Base-by-base conservation (phyloP, 1,284 basidiomycete genomes). In the Coniferiporia sulphurascens region DNA sequence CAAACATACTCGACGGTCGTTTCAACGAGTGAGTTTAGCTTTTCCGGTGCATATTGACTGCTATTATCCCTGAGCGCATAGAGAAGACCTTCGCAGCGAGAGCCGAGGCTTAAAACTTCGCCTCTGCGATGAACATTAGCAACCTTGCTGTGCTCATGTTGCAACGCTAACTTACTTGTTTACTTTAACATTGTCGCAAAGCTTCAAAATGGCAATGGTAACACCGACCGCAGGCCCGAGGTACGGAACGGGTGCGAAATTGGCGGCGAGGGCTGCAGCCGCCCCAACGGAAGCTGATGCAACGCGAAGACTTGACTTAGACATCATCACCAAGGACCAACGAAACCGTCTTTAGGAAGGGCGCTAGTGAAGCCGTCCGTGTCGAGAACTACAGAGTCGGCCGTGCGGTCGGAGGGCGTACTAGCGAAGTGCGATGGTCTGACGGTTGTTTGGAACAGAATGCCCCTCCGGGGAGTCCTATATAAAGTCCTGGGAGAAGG, bases 221-320 rank as follows among this genome's bases (percentile, higher is more conserved):
- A 75, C 55, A 10, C 75, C 76, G 32, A 77, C 72, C 10, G 74
- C 73, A 9, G 76, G 74, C 12, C 66, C 70, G 15, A 83, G 68
- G 53, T 72, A 80, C 38, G 82, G 82, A 4, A 82, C 67, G 7
- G 81, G 80, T 17, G 74, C 69, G 44, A 82, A 75, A 56, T 78
- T 67, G 10, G 81, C 76, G 17, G 77, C 69, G 4, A 78, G 68
- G 62, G 79, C 75, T 12, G 77, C 75, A 8, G 67, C 67, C 1
- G 71, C 73, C 56, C 72, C 73, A 41, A 75, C 71, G 27, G 73
- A 44, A 4, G 45, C 19, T 13, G 46, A 52, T 6, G 35, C 52
- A 19, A 63, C 45, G 19, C 52, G 38, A 12, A 56, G 36, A 7
- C 49, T 51, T 9, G 51, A 53, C 43, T 32, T 36, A 22, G 51